Base-by-base conservation (phyloP, 1,284 basidiomycete species). In the Tremellales sp. region DNA sequence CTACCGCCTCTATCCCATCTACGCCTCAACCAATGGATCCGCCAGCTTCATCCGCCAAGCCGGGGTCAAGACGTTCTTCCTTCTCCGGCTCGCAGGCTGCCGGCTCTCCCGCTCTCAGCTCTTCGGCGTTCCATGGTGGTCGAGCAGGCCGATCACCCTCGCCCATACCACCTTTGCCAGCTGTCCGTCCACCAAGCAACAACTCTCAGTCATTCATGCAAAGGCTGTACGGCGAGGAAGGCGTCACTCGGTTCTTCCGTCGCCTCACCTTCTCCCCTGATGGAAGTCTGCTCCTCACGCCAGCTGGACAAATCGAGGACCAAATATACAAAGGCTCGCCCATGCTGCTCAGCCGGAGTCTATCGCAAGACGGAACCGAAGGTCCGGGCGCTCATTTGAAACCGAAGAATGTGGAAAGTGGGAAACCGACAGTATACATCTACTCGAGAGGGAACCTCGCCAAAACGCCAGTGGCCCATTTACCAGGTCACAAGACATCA, bases 401-500 rank as follows among this genome's bases (percentile, higher is more conserved):
- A 47, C 57, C 59, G 13, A 55, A 55, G 22, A 74, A 51, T 56
- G 41, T 73, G 70, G 39, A 75, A 57, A 23, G 84, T 80, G 31
- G 87, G 6, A 77, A 75, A 57, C 79, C 79, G 13, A 79, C 91
- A 0, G 94, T 97, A 15, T 97, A 89, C 76, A 88, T 98, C 61
- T 98, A 98, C 75, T 90, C 90, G 3, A 82, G 94, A 27, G 89
- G 88, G 19, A 97, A 94, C 72, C 87, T 98, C 70, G 84, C 88
- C 1, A 80, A 88, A 41, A 84, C 88, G 0, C 94, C 96, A 0
- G 84, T 98, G 49, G 94, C 92, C 2, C 90, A 93, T 65, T 78
- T 98, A 3, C 93, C 96, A 0, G 96, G 96, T 0, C 90, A 97
- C 76, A 92, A 92, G 76, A 94, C 94, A 54, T 86, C 92, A 0